Evolutionary conservation across 2,329 filamentous ascomycete species (phyloP).

Genomic region (Epichloe typhina): DNA sequence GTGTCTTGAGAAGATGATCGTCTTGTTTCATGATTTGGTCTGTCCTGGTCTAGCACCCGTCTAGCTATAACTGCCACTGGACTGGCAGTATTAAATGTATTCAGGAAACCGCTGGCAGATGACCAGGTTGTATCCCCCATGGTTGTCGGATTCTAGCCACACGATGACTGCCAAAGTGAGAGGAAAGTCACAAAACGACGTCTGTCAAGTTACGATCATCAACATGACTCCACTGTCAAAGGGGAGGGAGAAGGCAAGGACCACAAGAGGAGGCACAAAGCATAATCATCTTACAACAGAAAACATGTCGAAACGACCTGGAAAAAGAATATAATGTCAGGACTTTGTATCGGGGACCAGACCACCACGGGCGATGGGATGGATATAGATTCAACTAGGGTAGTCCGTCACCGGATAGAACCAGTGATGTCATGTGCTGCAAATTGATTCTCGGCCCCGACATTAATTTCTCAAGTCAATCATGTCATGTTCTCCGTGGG

Average conservation of each 20-base stretch:
- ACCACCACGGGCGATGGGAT: slow-evolving; percentile 14
- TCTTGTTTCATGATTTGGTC: neutral
- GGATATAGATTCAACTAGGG: slow-evolving; percentile 27
- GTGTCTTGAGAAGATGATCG: neutral
- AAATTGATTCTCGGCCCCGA: slow-evolving; percentile 1
- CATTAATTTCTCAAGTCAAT: neutral
- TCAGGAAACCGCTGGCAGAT: neutral
- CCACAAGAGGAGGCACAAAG: slow-evolving; percentile 9
- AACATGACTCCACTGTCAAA: too few species aligned
- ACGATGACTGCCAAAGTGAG: too few species aligned
- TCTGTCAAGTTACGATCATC: too few species aligned
- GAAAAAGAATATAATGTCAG: slow-evolving; percentile 14
- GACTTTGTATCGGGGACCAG: slow-evolving; percentile 7
- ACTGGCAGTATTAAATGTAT: slow-evolving; percentile 11
- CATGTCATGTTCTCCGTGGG: neutral
- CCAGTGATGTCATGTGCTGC: slow-evolving; percentile 3
- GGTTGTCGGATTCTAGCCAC: too few species aligned
- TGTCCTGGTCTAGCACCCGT: neutral
- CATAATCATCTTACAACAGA: slow-evolving; percentile 3
- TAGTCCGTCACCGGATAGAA: slow-evolving; percentile 29
- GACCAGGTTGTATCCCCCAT: neutral
- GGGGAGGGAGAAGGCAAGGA: neutral
- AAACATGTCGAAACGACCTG: slow-evolving; percentile 7
- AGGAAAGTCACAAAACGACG: too few species aligned
- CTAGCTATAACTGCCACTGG: slow-evolving; percentile 9